Base-by-base conservation (phyloP, 2,329 filamentous ascomycete genomes). In the Trichoderma asperellum region DNA sequence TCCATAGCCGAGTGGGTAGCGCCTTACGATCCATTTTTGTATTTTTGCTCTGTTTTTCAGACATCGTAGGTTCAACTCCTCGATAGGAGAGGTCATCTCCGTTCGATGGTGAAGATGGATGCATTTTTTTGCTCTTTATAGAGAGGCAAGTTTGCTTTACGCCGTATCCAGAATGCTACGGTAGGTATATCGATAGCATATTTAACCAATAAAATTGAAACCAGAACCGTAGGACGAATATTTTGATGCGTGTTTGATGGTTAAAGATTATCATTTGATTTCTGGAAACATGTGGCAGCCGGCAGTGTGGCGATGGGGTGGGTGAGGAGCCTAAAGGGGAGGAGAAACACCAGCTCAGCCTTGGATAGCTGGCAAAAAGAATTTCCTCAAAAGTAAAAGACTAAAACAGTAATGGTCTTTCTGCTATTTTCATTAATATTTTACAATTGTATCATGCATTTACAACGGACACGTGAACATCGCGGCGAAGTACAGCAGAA, bases 151-250 rank as follows among this genome's bases (percentile, higher is more conserved):
- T 40, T 47, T 37, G n/a, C 29, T 5, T 18, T 40, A 27, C 55
- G 27, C 16, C 16, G 3, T 40, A 18, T 21, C 24, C 1, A 64
- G n/a, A 16, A 5, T 40, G 18, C 5, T 4, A 34, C 37, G 5
- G 10, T 27, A 29, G 34, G n/a, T 32, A 29, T n/a, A 40, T 18
- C 18, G 24, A 32, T n/a, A 18, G 1, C 24, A 55, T 2, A 55
- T n/a, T 24, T 3, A 52, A 2, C 24, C 1, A 2, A 2, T 4
- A 40, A 52, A 18, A 18, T 43, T 16, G 2, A 32, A 32, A 32
- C 5, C 2, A 32, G 1, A n/a, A 5, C 10, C 0, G 7, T 32
- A n/a, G 5, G 5, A 6, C 5, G 10, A 2, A 2, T n/a, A 12
- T 40, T 2, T 32, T 18, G 11, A 32, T 40, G 34, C 18, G 7